Percentiles rank a stretch among this genome's conserved stretches.
phyloP scores from a whole-genome alignment of 208 protist species.

The Plasmodiophora brassicae region DNA sequence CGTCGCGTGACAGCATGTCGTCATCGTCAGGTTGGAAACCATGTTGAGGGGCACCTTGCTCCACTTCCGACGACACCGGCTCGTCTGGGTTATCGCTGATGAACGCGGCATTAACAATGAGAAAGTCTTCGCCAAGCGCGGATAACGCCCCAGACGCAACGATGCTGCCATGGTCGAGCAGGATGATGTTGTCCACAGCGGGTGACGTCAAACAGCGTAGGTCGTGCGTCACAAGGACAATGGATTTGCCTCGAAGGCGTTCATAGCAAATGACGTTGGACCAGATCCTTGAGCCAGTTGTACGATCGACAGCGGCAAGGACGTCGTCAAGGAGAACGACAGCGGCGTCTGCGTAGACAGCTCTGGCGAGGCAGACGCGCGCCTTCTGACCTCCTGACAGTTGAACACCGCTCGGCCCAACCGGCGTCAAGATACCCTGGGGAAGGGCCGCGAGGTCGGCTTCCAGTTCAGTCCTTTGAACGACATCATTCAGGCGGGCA shows the following conservation, averaged over 20 bases:
- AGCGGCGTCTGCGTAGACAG: conserved; percentile 52
- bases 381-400: conserved; percentile 66
- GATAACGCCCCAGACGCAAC: neutral
- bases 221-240: conserved; percentile 36
- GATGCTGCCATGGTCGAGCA: neutral
- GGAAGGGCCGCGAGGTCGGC: conserved; percentile 70
- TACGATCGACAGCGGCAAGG: conserved; percentile 36
- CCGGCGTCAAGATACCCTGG: conserved; percentile 64
- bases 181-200: neutral
- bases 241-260: neutral
- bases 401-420: conserved; percentile 66
- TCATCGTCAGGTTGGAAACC: neutral
- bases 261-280: neutral
- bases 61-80: too few species aligned
- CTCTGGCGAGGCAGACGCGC: conserved; percentile 58
- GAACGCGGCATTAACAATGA: too few species aligned
- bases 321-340: conserved; percentile 52
- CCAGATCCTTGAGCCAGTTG: neutral
- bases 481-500: conserved; percentile 60
- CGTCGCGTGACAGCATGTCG: neutral
- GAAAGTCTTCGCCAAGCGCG: neutral
- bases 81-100: too few species aligned
- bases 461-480: conserved; percentile 52
- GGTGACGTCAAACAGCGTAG: conserved; percentile 2
- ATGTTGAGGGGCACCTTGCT: too few species aligned